Base-by-base conservation (phyloP, 306 rosid species). In the Quercus agrifolia region DNA sequence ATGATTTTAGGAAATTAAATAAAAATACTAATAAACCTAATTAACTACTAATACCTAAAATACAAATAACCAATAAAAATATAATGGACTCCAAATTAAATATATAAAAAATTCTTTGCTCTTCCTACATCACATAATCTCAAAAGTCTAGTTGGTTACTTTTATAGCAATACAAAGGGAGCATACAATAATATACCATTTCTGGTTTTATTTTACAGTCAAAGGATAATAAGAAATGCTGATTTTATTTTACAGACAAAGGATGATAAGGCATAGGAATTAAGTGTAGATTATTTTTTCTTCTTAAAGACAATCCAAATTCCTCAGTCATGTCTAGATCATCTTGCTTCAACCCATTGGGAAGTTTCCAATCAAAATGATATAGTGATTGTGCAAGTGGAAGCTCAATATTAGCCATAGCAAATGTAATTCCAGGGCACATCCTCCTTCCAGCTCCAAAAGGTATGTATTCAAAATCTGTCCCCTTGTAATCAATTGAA, bases 361-460 rank as follows among this genome's bases (percentile, higher is more conserved):
- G 81, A 25, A 82, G 58, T 61, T 72, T 73, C 85, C 85, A 82
- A 72, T 82, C 78, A 82, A 82, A 82, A 72, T 82, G 75, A 70
- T 52, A 82, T 1, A 82, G 52, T 6, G 77, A 64, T 5, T 52
- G 21, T 5, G 85, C 78, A 54, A 77, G 78, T 25, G 78, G 7
- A 3, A 74, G 21, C 44, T 78, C 77, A 44, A 82, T 44, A 31
- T 31, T 73, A 1, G 82, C 79, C 10, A 21, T 49, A 49, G 54
- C 54, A 49, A 49, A 49, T 49, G 54, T 49, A 13, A 49, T 49
- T 49, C 54, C 54, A 1, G 72, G 90, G 85, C 85, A 91, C 35
- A 70, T 85, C 38, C 82, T 82, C 71, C 83, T 83, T 61, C 86
- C 86, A 18, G 83, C 80, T 19, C 83, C 86, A 78, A 83, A 83